Percentiles rank a stretch among this genome's conserved stretches.
Conservation (phyloP, 768 basidiomycete species). For the Clitopilus passeckerianus region DNA sequence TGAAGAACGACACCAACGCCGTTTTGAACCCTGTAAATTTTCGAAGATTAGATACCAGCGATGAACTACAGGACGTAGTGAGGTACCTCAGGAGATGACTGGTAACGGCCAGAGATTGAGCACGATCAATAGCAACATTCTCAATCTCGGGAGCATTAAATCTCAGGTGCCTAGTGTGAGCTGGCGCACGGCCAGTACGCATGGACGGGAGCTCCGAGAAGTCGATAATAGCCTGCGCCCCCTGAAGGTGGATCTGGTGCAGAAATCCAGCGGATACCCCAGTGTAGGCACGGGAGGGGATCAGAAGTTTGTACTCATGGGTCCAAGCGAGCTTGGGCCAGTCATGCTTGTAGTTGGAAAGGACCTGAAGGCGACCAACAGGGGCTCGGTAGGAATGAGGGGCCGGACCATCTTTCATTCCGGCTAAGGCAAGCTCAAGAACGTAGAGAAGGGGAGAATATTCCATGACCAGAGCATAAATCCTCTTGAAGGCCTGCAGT, state of each 20-base stretch:
- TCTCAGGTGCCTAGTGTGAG: conserved; percentile 39
- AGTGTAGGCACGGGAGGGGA: conserved; percentile 30
- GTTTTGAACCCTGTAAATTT: conserved; percentile 27
- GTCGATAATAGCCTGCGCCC: conserved; percentile 34
- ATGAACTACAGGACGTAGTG: conserved; percentile 1
- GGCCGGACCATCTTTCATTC: conserved; percentile 47
- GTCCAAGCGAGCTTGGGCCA: conserved; percentile 46
- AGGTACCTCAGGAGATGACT: conserved; percentile 35
- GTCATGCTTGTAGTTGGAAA: conserved; percentile 40
- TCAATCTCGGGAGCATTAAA: conserved; percentile 39
- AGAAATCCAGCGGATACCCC: conserved; percentile 43
- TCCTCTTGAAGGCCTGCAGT: conserved; percentile 39
- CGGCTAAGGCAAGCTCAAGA: conserved; percentile 42
- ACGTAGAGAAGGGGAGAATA: conserved; percentile 45
- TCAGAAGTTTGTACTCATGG: conserved; percentile 38
- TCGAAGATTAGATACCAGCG: neutral
- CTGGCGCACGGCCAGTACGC: conserved; percentile 36
- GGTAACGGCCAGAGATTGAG: conserved; percentile 40
- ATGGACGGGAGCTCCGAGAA: conserved; percentile 45
- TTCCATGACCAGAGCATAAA: conserved; percentile 39
- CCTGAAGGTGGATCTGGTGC: conserved; percentile 34
- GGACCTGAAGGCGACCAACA: conserved; percentile 37
- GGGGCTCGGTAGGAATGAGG: conserved; percentile 31
- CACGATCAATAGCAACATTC: conserved; percentile 38
- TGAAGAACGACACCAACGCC: conserved; percentile 43